These are phyloP conservation scores for Amaranthus hypochondriacus DNA, from an alignment of 148 eudicot genomes.

Conservation along the genomic window DNA sequence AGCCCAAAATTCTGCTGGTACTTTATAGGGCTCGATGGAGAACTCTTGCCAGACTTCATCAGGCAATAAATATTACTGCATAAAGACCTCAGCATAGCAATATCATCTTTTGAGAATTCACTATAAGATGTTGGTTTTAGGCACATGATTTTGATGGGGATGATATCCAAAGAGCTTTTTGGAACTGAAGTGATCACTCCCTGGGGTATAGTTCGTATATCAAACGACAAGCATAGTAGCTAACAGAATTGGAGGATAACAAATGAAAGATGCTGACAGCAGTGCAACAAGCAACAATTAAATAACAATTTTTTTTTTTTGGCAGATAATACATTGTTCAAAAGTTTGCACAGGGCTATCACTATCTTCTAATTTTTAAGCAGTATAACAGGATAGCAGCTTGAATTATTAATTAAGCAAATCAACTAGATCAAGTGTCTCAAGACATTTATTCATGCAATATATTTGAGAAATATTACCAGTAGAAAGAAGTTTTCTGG, in stretches of 20 bases:
- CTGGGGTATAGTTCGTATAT: slow-evolving; percentile 34
- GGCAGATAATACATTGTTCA: background rate
- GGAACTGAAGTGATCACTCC: slow-evolving; percentile 66
- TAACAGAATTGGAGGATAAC: background rate
- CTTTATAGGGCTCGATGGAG: slow-evolving; percentile 41
- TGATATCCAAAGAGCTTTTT: slow-evolving; percentile 41
- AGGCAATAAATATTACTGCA: slow-evolving; percentile 50
- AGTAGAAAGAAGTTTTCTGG: background rate
- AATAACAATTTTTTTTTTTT: background rate
- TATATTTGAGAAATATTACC: background rate
- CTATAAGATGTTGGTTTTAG: slow-evolving; percentile 21
- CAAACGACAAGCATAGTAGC: slow-evolving; percentile 8
- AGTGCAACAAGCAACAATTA: background rate
- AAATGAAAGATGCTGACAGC: slow-evolving; percentile 2
- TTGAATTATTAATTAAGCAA: background rate
- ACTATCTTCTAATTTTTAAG: background rate
- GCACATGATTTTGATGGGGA: slow-evolving; percentile 58
- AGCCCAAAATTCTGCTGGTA: slow-evolving; percentile 68
- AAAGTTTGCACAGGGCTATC: background rate
- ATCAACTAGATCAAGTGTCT: background rate
- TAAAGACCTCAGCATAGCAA: slow-evolving; percentile 40
- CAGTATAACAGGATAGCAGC: background rate
- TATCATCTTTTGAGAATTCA: slow-evolving; percentile 35
- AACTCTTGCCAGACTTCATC: slow-evolving; percentile 34
- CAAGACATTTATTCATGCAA: background rate